Evolutionary conservation across 1,139 yeast genomes (phyloP), one percentile per base, ranked within the genome.

Genomic region (Yamadazyma siamensis): DNA sequence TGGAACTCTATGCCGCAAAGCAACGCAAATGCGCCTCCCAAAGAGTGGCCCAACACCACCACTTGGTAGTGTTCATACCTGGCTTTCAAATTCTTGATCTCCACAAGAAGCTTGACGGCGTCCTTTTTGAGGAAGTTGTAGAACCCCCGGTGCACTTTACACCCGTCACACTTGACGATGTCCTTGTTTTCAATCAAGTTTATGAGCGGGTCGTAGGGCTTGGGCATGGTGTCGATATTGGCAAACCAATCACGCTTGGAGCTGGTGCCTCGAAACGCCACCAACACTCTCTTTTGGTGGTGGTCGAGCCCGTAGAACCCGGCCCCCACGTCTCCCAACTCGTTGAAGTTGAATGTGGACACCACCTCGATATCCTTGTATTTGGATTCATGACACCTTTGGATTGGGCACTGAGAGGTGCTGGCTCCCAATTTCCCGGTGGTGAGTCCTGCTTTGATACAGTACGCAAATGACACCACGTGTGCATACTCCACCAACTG

Each of bases 1-100:
- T 63, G 61, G 34, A 76, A 62, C 45, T 81, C 88, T 15, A 77
- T 61, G 0, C 82, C 88, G 8, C 76, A 66, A 22, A 83, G 54
- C 10, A 66, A 53, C 0, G 87, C 80, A 33, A 80, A 54, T 0
- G 87, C 86, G 3, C 80, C 91, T 2, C 91, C 94, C 17, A 82
- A 52, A 0, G 91, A 82, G 54, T 82, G 91, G 0, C 91, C 91
- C 2, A 75, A 58, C 3, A 80, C 63, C 4, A 72, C 64, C 11
- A 80, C 40, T 24, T 62, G 52, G 47, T 77, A 80, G 15, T 65
- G 65, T 0, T 77, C 73, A 43, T 68, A 52, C 13, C 51, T 28
- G 2, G 46, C 28, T 36, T 51, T 49, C 38, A 71, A 35, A 14
- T 44, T 43, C 27, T 57, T 54, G 10, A 66, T 58, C 12, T 59